Base-by-base conservation (phyloP, 2,329 filamentous ascomycete genomes). In the Emmonsiellopsis sp. region DNA sequence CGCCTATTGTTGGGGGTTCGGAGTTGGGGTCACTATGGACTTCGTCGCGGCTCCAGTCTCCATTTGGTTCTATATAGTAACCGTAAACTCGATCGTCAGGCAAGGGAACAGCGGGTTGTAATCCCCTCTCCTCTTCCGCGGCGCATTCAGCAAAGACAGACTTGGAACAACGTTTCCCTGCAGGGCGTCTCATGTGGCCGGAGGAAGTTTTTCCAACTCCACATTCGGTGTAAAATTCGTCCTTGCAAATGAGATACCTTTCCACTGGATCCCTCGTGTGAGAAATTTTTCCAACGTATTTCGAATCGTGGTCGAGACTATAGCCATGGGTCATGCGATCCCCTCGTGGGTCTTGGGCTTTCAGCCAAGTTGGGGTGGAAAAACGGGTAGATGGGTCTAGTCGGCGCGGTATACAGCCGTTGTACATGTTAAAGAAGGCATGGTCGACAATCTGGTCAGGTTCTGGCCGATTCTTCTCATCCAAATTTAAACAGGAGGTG, bases 371-470 rank as follows among this genome's bases (percentile, higher is more conserved):
- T 5, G 74, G 74, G 44, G 65, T 70, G 32, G 66, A 64, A 48
- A 65, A 61, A 27, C 69, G 68, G 45, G 68, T 73, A 14, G 62
- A 59, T 13, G 69, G 63, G 32, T 74, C 72, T 27, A 77, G 61
- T 43, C 67, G 62, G 21, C 68, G 65, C 13, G 74, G 74, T 58
- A 77, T 76, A 42, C 68, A 73, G 8, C 74, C 74, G 31, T 68
- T 63, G 46, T 74, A 73, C 73, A 76, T 77, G 49, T 69, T 73
- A 63, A 77, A 77, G 54, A 77, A 77, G 4, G 68, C 64, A 55
- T 77, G 74, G 40, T 75, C 72, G 6, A 77, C 74, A 52, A 77
- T 71, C 47, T 77, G 70, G 55, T 77, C 75, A 13, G 75, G 73
- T 40, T 74, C 73, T 3, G 74, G 74, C 27, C 75, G 65, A 56